Base-by-base conservation (phyloP, 805 yeast genomes). In the Spencermartinsiella europaea region DNA sequence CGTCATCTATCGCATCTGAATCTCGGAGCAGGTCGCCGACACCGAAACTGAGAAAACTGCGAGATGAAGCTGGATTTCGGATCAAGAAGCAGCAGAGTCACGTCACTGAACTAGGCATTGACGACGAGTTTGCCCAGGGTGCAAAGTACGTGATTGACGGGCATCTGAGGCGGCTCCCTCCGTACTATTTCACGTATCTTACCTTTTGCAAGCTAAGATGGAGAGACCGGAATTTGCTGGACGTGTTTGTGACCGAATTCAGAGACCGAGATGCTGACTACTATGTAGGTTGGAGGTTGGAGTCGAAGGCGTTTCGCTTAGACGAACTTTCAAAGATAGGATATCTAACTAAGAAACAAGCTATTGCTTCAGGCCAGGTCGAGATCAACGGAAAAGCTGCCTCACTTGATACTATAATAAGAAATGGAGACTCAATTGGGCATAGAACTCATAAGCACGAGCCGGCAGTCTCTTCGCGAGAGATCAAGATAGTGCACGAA, bases 161-260 rank as follows among this genome's bases (percentile, higher is more conserved):
- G 4, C 61, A 63, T 0, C 67, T 86, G 42, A 68, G 97, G 39
- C 70, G 83, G 50, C 85, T 93, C 2, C 73, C 80, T 1, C 98
- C 99, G 0, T 93, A 93, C 62, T 85, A 74, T 59, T 91, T 79
- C 70, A 89, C 95, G 0, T 91, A 93, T 61, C 72, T 87, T 65
- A 93, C 99, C 0, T 86, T 82, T 60, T 90, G 97, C 65, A 93
- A 93, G 64, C 68, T 75, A 60, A 72, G 99, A 59, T 93, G 99
- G 99, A 74, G 91, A 55, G 90, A 83, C 56, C 70, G 87, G n/a
- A 79, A 79, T 17, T 64, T 93, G 28, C 53, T 88, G 3, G 97
- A 93, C 46, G 79, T 93, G 2, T 93, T 95, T 59, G 68, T 80
- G 3, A 74, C 74, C 31, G 99, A 93, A 64, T 93, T 95, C 60